Base-by-base conservation (phyloP, 1,139 yeast genomes). In the Lodderomyces elongisporus region DNA sequence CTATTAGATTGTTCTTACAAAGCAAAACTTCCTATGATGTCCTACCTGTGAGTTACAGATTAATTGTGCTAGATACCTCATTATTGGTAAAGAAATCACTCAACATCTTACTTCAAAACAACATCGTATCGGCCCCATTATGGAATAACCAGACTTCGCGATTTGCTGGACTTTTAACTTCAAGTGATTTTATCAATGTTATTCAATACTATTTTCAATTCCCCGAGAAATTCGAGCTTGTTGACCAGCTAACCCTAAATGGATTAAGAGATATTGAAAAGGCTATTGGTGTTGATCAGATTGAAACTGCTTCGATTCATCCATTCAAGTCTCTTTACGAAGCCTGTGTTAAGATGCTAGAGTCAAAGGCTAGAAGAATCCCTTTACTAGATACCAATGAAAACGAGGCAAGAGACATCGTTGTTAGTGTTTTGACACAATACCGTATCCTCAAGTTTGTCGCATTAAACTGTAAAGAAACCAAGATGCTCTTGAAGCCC, bases 11-110 rank as follows among this genome's bases (percentile, higher is more conserved):
- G 29, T 91, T 93, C 51, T 66, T 93, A 34, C 85, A 87, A 54
- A 80, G 94, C 36, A 89, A 91, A 55, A 91, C 96, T 0, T 85
- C 96, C 1, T 93, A 91, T 56, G 99, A 93, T 52, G 98, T 93
- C 20, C 70, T 93, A 33, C 98, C 99, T 1, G 98, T 93, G 30
- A 83, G 95, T 31, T 93, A 91, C 57, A 72, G 97, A 46, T 71
- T 93, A 48, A 85, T 93, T 38, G 98, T 93, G 30, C 75, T 93
- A 48, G 99, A 93, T 56, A 89, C 97, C 2, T 79, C 96, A 5
- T 66, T 93, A 34, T 66, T 88, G 39, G 95, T 93, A 30, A 91
- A 91, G 59, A 87, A 91, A 52, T 85, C 96, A 7, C 70, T 93
- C 51, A 88, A 88, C 44, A 89, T 93, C 27, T 66, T 93, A 43